phyloP scores from a whole-genome alignment of 1,284 basidiomycete species.

The Trichosporon sp. region DNA sequence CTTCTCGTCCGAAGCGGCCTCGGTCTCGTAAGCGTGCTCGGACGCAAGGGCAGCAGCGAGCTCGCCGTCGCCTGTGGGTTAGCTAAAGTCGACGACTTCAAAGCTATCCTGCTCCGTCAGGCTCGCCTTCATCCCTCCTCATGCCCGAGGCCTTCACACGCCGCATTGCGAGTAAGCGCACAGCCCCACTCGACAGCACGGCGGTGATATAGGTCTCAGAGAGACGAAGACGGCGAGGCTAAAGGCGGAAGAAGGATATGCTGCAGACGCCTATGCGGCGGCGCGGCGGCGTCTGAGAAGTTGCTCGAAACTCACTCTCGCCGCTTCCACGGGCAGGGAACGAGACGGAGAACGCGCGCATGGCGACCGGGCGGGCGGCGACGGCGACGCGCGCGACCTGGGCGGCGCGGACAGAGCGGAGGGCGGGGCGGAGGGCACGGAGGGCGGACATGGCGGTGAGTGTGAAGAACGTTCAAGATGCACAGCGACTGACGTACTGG shows the following conservation, averaged over 20 bases:
- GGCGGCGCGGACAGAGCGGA: conserved; percentile 34
- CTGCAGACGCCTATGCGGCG: background rate
- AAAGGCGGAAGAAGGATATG: background rate
- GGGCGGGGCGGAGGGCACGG: conserved; percentile 40
- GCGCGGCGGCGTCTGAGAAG: background rate
- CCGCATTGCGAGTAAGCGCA: too few species aligned
- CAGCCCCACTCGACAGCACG: too few species aligned
- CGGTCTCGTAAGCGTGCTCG: conserved; percentile 83
- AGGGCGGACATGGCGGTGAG: conserved; percentile 27
- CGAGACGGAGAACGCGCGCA: conserved; percentile 46
- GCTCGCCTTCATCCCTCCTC: too few species aligned
- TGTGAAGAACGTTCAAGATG: background rate
- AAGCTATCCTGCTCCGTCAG: background rate
- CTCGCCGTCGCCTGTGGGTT: conserved; percentile 66
- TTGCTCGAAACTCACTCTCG: conserved; percentile 45
- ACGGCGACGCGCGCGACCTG: conserved; percentile 28
- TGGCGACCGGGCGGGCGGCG: conserved; percentile 18
- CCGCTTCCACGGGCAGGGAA: conserved; percentile 44
- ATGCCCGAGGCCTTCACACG: too few species aligned
- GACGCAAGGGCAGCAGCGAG: conserved; percentile 75
- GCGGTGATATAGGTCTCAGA: too few species aligned
- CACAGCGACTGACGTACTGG: conserved; percentile 9
- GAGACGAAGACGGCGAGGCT: background rate
- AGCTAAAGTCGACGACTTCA: background rate
- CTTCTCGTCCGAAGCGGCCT: conserved; percentile 61